These are phyloP conservation scores for Clavulina sp. DNA, from an alignment of 768 basidiomycete species.

Conservation along the genomic window DNA sequence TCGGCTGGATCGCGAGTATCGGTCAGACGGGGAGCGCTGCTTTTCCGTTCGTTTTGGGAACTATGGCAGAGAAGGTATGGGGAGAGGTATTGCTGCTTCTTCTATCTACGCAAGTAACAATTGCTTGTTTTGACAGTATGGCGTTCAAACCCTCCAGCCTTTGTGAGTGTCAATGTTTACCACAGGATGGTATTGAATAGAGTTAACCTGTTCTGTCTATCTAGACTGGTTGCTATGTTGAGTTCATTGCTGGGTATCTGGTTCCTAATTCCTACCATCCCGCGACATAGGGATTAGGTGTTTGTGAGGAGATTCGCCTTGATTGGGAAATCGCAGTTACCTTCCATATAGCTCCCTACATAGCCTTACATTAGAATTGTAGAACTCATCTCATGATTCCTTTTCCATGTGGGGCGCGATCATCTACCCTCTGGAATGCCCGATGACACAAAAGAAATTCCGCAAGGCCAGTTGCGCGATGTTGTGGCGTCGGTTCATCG, in stretches of 20 bases:
- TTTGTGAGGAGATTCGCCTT: no score
- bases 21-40: constrained; percentile 22
- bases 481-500: no score
- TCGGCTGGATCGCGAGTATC: no score
- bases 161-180: not conserved
- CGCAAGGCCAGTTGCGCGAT: no score
- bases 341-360: no score
- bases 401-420: no score
- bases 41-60: constrained; percentile 18
- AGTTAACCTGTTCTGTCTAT: not conserved
- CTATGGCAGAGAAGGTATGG: not conserved
- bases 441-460: no score
- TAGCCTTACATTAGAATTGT: no score
- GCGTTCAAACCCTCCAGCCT: constrained; percentile 2
- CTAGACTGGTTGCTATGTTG: not conserved
- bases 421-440: no score
- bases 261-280: not conserved
- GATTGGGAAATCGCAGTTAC: no score
- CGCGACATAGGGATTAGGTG: not conserved
- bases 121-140: not conserved
- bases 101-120: not conserved
- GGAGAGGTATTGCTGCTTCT: no score
- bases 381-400: no score
- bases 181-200: not conserved
- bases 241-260: not conserved